Base-by-base conservation (phyloP, 345 rosid genomes). In the Citrus sinensis region DNA sequence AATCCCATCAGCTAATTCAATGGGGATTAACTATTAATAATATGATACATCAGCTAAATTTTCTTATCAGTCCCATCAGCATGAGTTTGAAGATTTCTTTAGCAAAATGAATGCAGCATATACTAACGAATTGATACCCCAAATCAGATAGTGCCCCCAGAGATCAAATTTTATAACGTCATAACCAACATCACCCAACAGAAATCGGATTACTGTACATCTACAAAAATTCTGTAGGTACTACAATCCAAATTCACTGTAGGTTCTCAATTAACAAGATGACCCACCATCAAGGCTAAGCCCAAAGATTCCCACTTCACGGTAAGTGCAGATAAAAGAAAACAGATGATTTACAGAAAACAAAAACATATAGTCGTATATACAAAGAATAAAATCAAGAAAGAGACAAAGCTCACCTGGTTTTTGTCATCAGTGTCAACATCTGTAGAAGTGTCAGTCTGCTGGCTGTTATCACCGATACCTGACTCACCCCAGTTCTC, bases 381-480 rank as follows among this genome's bases (percentile, higher is more conserved):
- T 3, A 32, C 59, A 7, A 30, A 67, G 71, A 49, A 39, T 34
- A 59, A 39, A 85, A 65, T 61, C 78, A 78, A 82, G 73, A 82
- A 79, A 83, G 72, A 79, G 80, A 76, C 82, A 74, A 74, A 80
- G 74, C 62, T 80, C 51, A 93, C 98, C 92, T 93, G 95, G 87
- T 85, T 78, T 83, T 81, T 94, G 76, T 94, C 94, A 84, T 94
- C 98, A 75, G 88, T 89, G 83, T 93, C 97, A 73, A 90, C 83
- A 87, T 93, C 98, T 82, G 98, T 93, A 49, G 98, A 93, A 84
- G 98, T 92, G 88, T 93, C 98, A 83, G 98, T 94, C 78, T 93
- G 98, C 81, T 90, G 98, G 91, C 98, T 90, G 80, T 88, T 88
- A 82, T 90, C 97, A 35, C 89, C 94, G 86, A 91, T 85, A 67